Evolutionary conservation across 164 flowering plant species (phyloP).

Genomic region (Magnolia sinica): DNA sequence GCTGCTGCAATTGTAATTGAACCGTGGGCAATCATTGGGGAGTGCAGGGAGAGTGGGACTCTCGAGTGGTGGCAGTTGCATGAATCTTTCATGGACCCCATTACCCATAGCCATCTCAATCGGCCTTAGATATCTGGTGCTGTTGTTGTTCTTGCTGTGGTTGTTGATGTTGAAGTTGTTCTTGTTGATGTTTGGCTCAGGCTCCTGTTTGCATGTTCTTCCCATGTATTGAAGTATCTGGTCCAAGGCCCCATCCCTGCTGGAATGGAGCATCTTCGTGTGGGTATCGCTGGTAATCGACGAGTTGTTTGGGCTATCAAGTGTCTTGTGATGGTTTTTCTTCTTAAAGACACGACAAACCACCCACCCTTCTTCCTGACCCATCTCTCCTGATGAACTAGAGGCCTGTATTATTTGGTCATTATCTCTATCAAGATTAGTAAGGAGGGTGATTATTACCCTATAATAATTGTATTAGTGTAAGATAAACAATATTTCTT

Average conservation of each 20-base stretch:
- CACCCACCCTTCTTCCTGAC: slow-evolving; percentile 91
- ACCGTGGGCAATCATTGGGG: not conserved
- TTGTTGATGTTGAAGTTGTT: slow-evolving; percentile 34
- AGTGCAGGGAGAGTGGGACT: slow-evolving; percentile 35
- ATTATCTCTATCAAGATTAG: not conserved
- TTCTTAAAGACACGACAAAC: slow-evolving; percentile 90
- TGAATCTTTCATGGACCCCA: slow-evolving; percentile 28
- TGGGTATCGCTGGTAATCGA: slow-evolving; percentile 18
- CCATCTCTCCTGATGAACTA: slow-evolving; percentile 29
- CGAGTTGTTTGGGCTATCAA: slow-evolving; percentile 39
- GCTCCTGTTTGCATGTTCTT: slow-evolving; percentile 40
- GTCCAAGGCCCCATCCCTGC: slow-evolving; percentile 53
- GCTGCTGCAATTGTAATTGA: not conserved
- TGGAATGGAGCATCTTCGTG: slow-evolving; percentile 31
- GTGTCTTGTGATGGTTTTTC: slow-evolving; percentile 55
- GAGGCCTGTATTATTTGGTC: slow-evolving; percentile 18
- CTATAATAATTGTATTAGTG: slow-evolving; percentile 9
- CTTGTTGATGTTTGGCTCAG: slow-evolving; percentile 22
- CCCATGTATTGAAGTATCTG: slow-evolving; percentile 52
- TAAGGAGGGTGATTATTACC: not conserved
- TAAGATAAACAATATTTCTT: not conserved
- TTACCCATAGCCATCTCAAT: slow-evolving; percentile 9
- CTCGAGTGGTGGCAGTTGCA: slow-evolving; percentile 58
- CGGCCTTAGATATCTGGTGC: not conserved
- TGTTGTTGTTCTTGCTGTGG: not conserved